Base-by-base conservation (phyloP, 306 rosid species). In the Carpinus viminea region DNA sequence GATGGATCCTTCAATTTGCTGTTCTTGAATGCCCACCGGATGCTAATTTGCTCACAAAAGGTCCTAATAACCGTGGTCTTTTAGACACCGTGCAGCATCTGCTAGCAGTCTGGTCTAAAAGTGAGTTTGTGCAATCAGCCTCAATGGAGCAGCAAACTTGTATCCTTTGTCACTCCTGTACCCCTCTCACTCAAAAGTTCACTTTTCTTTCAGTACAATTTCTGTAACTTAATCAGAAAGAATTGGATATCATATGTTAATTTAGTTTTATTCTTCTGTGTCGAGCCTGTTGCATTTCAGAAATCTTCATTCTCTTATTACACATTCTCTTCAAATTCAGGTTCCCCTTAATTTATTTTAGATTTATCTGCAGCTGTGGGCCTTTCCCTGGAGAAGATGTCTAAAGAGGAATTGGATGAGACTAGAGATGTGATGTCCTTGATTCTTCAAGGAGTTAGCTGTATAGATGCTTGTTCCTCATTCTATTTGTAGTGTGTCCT, bases 371-470 rank as follows among this genome's bases (percentile, higher is more conserved):
- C 98, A 68, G 98, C 93, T 16, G 77, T 95, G 15, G 98, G 98
- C 86, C 88, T 92, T 76, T 85, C 88, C 70, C 75, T 95, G 66
- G 98, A 92, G 84, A 85, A 87, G 83, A 84, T 90, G 90, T 88
- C 93, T 76, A 92, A 83, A 82, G 92, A 87, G 74, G 92, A 95
- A 65, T 86, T 92, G 74, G 93, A 95, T 76, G 90, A 83, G 79
- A 88, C 83, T 78, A 92, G 91, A 89, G 91, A 90, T 79, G 92
- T 83, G 83, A 79, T 87, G 91, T 91, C 68, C 74, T 85, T 86
- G 77, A 91, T 95, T 90, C 98, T 95, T 86, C 92, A 91, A 91
- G 98, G 98, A 87, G 96, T 95, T 79, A 92, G 93, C 88, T 82
- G 98, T 95, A 41, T 6, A 92, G 74, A 86, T 78, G 83, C 78